Conservation (phyloP, 352 stramenopile species). For the Pythium scleroteichum region DNA sequence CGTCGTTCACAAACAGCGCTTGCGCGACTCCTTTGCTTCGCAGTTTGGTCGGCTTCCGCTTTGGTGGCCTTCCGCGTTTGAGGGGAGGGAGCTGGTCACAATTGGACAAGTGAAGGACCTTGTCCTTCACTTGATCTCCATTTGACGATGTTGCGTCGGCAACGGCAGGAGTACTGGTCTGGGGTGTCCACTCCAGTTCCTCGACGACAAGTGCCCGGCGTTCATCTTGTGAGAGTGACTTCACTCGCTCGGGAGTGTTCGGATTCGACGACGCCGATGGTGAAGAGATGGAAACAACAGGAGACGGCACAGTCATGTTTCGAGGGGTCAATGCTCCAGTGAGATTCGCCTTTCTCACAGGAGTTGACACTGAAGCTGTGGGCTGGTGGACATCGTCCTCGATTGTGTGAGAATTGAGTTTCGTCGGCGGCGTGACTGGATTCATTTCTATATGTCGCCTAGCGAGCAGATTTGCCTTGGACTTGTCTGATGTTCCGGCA, state of each 20-base stretch:
- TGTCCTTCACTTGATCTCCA: too few species aligned
- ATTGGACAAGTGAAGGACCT: neutral
- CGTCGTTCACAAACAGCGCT: slow-evolving; percentile 23
- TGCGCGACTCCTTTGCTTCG: slow-evolving; percentile 19
- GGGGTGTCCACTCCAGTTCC: slow-evolving; percentile 59
- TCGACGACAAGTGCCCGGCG: slow-evolving; percentile 23
- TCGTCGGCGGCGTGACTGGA: neutral
- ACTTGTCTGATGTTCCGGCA: neutral
- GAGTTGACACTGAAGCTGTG: slow-evolving; percentile 8
- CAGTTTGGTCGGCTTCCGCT: slow-evolving; percentile 17
- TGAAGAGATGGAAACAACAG: slow-evolving; percentile 73
- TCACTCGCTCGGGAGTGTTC: slow-evolving; percentile 52
- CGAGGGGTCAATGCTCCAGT: slow-evolving; percentile 1
- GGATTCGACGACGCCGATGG: slow-evolving; percentile 59
- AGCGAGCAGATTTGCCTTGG: neutral
- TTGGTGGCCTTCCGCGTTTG: slow-evolving; percentile 14
- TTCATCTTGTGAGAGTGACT: slow-evolving; percentile 12
- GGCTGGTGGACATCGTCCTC: too few species aligned
- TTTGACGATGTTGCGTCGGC: neutral
- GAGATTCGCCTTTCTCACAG: slow-evolving; percentile 1
- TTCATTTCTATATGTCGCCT: neutral
- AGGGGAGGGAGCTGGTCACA: neutral
- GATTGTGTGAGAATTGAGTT: too few species aligned
- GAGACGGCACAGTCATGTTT: slow-evolving; percentile 39
- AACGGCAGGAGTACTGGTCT: neutral